Percentiles rank a stretch among this genome's conserved stretches.
phyloP scores from a whole-genome alignment of 2,329 filamentous ascomycete genomes.

The Trichoderma harzianum region DNA sequence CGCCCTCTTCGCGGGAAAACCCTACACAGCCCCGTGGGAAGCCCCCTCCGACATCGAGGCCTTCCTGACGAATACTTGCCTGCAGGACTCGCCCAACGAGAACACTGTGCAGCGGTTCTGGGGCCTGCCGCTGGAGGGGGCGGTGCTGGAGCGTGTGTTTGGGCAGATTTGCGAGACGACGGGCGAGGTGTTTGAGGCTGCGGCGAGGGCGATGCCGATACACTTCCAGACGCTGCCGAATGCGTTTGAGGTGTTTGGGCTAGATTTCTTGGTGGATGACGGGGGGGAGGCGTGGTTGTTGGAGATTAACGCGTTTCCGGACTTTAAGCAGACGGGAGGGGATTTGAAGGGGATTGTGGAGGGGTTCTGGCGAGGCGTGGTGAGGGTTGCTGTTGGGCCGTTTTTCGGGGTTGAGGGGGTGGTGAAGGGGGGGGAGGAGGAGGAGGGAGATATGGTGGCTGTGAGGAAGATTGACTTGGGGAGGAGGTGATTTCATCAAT shows the following conservation, averaged over 20 bases:
- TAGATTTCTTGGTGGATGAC: conserved; percentile 81
- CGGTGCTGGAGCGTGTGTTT: conserved; percentile 63
- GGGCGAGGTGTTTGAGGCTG: conserved; percentile 79
- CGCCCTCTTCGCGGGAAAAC: conserved; percentile 77
- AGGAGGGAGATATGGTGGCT: conserved; percentile 45
- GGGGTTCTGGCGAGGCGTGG: conserved; percentile 72
- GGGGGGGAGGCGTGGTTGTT: conserved; percentile 67
- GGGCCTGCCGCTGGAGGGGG: conserved; percentile 50
- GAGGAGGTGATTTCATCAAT: conserved; percentile 32
- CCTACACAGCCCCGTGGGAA: conserved; percentile 65
- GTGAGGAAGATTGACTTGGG: conserved; percentile 55
- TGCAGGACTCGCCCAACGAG: conserved; percentile 62
- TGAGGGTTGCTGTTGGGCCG: conserved; percentile 61
- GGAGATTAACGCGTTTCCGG: conserved; percentile 94
- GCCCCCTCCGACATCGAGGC: conserved; percentile 55
- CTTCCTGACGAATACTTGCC: conserved; percentile 93
- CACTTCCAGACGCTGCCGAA: conserved; percentile 90
- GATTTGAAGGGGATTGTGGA: conserved; percentile 69
- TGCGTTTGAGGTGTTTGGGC: conserved; percentile 86
- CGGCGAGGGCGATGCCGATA: conserved; percentile 75
- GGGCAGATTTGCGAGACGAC: conserved; percentile 70
- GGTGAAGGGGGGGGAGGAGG: conserved; percentile 25
- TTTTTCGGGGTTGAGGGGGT: conserved; percentile 55
- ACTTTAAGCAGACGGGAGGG: conserved; percentile 91
- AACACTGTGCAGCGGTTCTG: conserved; percentile 74